phyloP scores from a whole-genome alignment of 306 rosid species.

The Rosa persica region DNA sequence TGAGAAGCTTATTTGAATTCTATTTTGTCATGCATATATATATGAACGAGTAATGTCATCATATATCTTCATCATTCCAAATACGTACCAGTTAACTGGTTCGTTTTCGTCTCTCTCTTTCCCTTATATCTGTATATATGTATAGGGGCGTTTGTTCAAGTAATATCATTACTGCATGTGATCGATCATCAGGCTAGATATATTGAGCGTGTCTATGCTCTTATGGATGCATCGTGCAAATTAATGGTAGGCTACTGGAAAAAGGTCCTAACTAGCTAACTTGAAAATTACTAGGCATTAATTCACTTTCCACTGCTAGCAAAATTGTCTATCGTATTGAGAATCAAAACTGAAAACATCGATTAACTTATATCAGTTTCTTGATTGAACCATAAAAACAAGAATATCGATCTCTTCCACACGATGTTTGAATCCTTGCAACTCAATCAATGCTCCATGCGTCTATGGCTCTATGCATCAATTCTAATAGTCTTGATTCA shows the following conservation, averaged over 20 bases:
- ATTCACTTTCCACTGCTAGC: not conserved
- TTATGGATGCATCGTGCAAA: not conserved
- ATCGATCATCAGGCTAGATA: not conserved
- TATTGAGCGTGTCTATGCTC: not conserved
- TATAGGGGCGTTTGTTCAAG: not conserved
- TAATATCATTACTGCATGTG: not conserved
- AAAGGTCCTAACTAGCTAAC: not conserved
- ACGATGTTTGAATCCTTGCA: not conserved
- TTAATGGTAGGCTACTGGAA: not conserved
- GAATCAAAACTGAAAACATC: not conserved
- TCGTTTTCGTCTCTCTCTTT: not conserved
- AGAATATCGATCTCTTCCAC: not conserved
- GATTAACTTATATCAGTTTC: not conserved
- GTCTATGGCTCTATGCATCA: not conserved
- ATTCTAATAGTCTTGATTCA: not conserved
- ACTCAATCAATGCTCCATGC: not conserved
- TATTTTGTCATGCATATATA: not conserved
- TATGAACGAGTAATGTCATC: not conserved
- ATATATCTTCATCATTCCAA: not conserved
- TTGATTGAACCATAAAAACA: not conserved
- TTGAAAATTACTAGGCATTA: too few species aligned
- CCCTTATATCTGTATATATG: not conserved
- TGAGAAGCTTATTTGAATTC: not conserved
- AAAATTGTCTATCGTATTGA: not conserved
- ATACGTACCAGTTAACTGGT: not conserved